Percentiles rank a stretch among this genome's conserved stretches.
Conservation (phyloP, 495 filamentous ascomycete genomes). For the Daldinia grandis region DNA sequence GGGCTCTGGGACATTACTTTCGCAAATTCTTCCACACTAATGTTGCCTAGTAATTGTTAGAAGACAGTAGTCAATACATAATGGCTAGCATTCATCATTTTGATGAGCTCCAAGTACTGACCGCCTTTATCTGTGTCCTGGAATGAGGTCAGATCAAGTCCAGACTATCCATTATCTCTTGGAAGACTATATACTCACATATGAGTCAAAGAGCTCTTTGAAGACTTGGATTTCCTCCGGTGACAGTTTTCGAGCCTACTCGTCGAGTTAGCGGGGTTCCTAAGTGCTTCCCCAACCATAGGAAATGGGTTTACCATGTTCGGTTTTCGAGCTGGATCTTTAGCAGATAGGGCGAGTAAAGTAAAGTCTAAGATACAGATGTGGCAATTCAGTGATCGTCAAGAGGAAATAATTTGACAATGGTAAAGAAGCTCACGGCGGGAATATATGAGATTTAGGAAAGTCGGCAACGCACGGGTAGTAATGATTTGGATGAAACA, state of each 20-base stretch:
- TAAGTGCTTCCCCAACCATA: neutral
- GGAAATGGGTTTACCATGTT: constrained; percentile 12
- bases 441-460: constrained; percentile 10
- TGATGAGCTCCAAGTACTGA: constrained; percentile 24
- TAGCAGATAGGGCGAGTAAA: neutral
- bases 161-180: neutral
- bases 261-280: constrained; percentile 1
- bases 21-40: constrained; percentile 48
- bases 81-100: neutral
- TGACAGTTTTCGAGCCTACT: constrained; percentile 46
- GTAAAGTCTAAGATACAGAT: neutral
- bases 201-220: constrained; percentile 49
- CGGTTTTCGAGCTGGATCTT: neutral
- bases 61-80: neutral
- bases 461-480: constrained; percentile 19
- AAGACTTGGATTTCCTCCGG: constrained; percentile 48
- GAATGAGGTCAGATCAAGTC: constrained; percentile 5
- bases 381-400: neutral
- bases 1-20: constrained; percentile 49
- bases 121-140: constrained; percentile 49
- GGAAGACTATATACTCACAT: constrained; percentile 34
- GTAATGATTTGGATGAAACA: constrained; percentile 32
- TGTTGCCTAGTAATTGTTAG: constrained; percentile 43
- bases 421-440: neutral
- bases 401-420: constrained; percentile 5